A percentile compares a stretch with the other conserved stretches of the same genome.
These are phyloP conservation scores for Epichloe sibirici DNA, from an alignment of 2,329 filamentous ascomycete species.

Conservation along the genomic window DNA sequence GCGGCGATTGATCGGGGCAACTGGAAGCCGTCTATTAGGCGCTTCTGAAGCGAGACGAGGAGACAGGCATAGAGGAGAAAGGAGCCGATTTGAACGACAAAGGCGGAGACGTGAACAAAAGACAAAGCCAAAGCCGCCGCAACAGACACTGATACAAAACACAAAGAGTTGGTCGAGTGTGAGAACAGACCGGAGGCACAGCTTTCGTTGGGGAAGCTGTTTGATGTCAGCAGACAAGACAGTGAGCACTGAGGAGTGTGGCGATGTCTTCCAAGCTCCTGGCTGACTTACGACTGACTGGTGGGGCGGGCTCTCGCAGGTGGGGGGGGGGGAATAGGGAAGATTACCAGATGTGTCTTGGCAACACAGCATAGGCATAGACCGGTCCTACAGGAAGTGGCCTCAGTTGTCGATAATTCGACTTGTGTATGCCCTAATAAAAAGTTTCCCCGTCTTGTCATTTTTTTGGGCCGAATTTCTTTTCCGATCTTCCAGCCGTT, in stretches of 20 bases:
- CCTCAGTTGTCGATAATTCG: too few species aligned
- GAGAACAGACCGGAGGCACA: background rate
- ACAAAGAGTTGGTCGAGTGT: background rate
- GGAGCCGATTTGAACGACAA: background rate
- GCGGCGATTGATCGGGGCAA: background rate
- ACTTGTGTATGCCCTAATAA: too few species aligned
- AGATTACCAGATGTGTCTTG: too few species aligned
- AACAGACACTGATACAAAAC: background rate
- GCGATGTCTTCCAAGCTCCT: conserved; percentile 1
- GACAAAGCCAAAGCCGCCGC: background rate
- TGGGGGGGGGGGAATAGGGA: background rate
- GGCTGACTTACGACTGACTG: background rate
- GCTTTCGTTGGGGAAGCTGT: background rate
- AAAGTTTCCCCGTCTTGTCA: too few species aligned
- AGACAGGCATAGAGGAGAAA: background rate
- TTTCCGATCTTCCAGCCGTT: too few species aligned
- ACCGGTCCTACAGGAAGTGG: too few species aligned
- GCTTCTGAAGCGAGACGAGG: background rate
- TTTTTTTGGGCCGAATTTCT: too few species aligned
- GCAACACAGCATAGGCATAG: too few species aligned
- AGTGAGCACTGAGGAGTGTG: background rate
- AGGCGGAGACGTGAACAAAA: background rate
- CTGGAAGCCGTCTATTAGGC: background rate
- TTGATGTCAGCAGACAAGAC: background rate
- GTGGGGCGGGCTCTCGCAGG: background rate